Percentiles rank a stretch among this genome's conserved stretches.
Conservation (phyloP, 2,329 filamentous ascomycete species). For the Helotiales sp. region DNA sequence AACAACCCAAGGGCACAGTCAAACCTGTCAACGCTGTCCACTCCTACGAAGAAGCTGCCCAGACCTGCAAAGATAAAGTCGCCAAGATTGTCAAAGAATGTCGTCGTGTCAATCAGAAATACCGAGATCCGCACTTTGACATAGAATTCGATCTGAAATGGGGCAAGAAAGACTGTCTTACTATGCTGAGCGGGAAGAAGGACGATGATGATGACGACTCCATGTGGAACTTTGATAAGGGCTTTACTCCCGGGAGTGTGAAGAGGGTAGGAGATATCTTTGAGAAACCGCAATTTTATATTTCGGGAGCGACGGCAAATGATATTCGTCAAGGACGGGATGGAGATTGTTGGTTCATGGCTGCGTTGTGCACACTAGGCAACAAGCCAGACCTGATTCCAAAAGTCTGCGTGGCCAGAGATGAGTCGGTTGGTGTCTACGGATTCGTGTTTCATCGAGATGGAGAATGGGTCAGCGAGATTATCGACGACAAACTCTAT, state of each 20-base stretch:
- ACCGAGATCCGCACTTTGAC: conserved; percentile 84
- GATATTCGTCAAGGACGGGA: conserved; percentile 78
- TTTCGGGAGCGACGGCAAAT: conserved; percentile 67
- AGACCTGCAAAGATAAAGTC: conserved; percentile 66
- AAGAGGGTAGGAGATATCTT: conserved; percentile 77
- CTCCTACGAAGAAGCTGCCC: conserved; percentile 72
- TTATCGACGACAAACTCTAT: conserved; percentile 88
- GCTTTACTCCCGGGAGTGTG: conserved; percentile 26
- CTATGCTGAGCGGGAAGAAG: neutral
- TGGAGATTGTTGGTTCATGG: conserved; percentile 86
- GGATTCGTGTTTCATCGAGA: conserved; percentile 87
- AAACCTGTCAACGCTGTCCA: conserved; percentile 58
- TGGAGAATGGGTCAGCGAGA: conserved; percentile 86
- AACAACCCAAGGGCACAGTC: conserved; percentile 53
- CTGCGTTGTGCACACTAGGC: conserved; percentile 72
- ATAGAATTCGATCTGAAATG: conserved; percentile 53
- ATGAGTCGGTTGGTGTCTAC: conserved; percentile 72
- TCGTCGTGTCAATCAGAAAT: conserved; percentile 78
- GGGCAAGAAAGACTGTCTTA: conserved; percentile 45
- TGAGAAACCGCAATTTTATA: conserved; percentile 72
- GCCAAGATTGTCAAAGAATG: conserved; percentile 65
- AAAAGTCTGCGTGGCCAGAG: conserved; percentile 40
- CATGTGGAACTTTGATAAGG: conserved; percentile 14
- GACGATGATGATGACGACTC: neutral
- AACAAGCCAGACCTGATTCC: conserved; percentile 49